These are phyloP conservation scores for Solanum pimpinellifolium DNA, from an alignment of 257 asterid species.

Conservation along the genomic window DNA sequence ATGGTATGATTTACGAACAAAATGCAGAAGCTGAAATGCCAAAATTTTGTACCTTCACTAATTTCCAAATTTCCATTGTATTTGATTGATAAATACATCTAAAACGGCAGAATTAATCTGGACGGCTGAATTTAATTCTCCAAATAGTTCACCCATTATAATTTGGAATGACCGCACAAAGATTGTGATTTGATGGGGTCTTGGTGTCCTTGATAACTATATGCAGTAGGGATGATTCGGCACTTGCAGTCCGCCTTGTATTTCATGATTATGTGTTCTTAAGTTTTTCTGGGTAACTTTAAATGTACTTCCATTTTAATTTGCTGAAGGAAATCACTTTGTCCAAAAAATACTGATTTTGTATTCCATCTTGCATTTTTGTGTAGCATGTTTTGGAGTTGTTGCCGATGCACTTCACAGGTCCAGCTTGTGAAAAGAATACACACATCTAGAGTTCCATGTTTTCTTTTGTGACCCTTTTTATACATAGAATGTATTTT, in stretches of 20 bases:
- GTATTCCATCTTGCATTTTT: not conserved
- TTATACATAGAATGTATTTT: not conserved
- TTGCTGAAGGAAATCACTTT: not conserved
- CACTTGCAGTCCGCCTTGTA: not conserved
- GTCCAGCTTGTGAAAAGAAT: not conserved
- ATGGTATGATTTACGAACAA: not conserved
- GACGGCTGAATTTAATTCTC: not conserved
- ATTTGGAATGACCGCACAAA: not conserved
- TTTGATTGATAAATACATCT: not conserved
- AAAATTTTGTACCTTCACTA: not conserved
- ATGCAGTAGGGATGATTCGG: not conserved
- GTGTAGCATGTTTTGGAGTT: not conserved
- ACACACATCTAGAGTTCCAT: not conserved
- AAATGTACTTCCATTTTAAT: not conserved
- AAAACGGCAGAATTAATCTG: not conserved
- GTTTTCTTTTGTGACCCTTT: not conserved
- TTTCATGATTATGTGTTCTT: not conserved
- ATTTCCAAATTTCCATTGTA: not conserved
- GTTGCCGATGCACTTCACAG: not conserved
- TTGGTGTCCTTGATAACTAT: not conserved
- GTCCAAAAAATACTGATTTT: not conserved
- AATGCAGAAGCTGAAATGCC: not conserved
- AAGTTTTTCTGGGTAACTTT: not conserved
- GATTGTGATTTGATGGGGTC: not conserved
- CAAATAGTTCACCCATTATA: not conserved